Conservation (phyloP, 108 stramenopile genomes). For the Nitzschia sp. region DNA sequence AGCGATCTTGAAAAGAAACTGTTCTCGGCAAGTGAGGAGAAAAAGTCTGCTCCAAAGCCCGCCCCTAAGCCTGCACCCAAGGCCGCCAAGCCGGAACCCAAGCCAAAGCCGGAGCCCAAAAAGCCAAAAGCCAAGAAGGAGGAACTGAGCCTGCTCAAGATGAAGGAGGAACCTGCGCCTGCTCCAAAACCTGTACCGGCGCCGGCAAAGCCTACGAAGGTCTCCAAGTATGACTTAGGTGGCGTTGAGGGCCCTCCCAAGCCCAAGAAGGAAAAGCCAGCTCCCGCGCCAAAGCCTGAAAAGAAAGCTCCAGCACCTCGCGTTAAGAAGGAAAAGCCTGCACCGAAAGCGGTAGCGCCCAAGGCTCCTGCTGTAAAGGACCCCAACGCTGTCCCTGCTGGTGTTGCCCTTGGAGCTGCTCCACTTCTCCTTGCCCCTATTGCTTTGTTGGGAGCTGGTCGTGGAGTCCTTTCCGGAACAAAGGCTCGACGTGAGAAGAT, state of each 20-base stretch:
- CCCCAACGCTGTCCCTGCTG: slow-evolving; percentile 59
- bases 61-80: slow-evolving; percentile 10
- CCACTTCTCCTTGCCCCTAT: slow-evolving; percentile 72
- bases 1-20: slow-evolving; percentile 49
- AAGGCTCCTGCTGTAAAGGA: slow-evolving; percentile 38
- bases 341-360: slow-evolving; percentile 24
- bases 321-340: slow-evolving; percentile 15
- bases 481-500: slow-evolving; percentile 65
- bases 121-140: slow-evolving; percentile 18
- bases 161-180: slow-evolving; percentile 42
- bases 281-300: slow-evolving; percentile 24
- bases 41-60: slow-evolving; percentile 15
- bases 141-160: too few relatives aligned
- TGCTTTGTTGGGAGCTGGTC: slow-evolving; percentile 62
- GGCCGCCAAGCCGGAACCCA: not conserved
- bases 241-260: slow-evolving; percentile 22
- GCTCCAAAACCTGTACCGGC: slow-evolving; percentile 35
- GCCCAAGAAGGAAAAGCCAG: slow-evolving; percentile 41
- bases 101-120: slow-evolving; percentile 11
- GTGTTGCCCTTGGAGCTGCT: slow-evolving; percentile 82
- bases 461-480: slow-evolving; percentile 59
- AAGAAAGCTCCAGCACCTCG: slow-evolving; percentile 10
- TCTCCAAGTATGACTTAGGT: slow-evolving; percentile 30
- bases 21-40: slow-evolving; percentile 27
- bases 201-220: slow-evolving; percentile 13